Base-by-base conservation (phyloP, 345 rosid genomes). In the Mercurialis annua region DNA sequence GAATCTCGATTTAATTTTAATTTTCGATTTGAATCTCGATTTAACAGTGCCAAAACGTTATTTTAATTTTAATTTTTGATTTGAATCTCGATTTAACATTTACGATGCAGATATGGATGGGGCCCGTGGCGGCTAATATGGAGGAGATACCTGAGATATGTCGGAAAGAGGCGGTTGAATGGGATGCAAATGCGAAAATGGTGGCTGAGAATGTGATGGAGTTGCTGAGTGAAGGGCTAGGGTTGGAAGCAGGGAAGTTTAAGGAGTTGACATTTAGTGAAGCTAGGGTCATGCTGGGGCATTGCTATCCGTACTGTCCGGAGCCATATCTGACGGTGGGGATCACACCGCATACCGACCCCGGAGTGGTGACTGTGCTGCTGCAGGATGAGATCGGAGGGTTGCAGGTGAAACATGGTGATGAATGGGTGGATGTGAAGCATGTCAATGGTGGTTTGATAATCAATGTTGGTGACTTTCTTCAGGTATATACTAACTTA, bases 141-240 rank as follows among this genome's bases (percentile, higher is more conserved):
- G 81, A 63, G 65, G 73, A 74, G 69, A 36, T 81, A 6, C 80
- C 84, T 0, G 79, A 77, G 55, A 36, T 57, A 2, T 69, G 74
- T 53, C 29, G 79, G 10, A 29, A 55, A 16, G 75, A 75, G 73
- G 67, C 51, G 47, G n/a, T 59, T n/a, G 68, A 31, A 3, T 81
- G 81, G 81, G 81, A 81, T 38, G 7, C 0, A 18, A 64, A 36
- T 1, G 75, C 71, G 3, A 78, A 26, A 48, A 62, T 40, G 30
- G 80, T 81, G 52, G 77, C 34, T 3, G 84, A 78, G 62, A 59
- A 46, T 48, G 75, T 81, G 75, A 77, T 81, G 81, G 84, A 74
- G 75, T 52, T 80, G 62, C 42, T 77, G 52, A 59, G 75, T 55
- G 77, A 81, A 68, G 81, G 84, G 65, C 52, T 81, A 11, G 74